These are phyloP conservation scores for Penicillium palitans DNA, from an alignment of 2,329 filamentous ascomycete genomes.

Conservation along the genomic window DNA sequence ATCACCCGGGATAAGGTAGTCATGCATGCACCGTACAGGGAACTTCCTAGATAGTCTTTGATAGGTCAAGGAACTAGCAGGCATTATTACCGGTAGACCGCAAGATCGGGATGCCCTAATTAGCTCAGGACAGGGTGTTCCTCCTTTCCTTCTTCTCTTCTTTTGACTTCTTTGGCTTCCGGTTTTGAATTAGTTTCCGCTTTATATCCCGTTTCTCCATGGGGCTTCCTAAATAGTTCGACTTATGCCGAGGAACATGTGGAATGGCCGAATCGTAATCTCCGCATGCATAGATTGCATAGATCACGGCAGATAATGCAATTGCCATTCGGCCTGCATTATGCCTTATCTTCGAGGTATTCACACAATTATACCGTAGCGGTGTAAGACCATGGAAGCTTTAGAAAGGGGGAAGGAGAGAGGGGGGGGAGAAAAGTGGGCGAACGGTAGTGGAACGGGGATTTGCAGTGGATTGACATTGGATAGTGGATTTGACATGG, in stretches of 20 bases:
- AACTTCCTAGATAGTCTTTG: background rate
- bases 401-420: background rate
- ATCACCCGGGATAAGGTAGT: slow-evolving; percentile 1
- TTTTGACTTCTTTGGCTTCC: background rate
- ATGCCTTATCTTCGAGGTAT: slow-evolving; percentile 19
- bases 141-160: background rate
- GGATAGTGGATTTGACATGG: background rate
- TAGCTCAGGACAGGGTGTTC: background rate
- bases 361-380: slow-evolving; percentile 1
- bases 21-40: background rate
- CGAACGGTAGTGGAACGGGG: background rate
- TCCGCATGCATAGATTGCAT: slow-evolving; percentile 17
- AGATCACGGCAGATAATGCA: slow-evolving; percentile 27
- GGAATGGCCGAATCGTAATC: slow-evolving; percentile 2
- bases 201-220: background rate
- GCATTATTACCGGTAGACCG: background rate
- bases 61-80: background rate
- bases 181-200: background rate
- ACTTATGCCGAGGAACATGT: background rate
- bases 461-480: background rate
- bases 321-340: slow-evolving; percentile 21
- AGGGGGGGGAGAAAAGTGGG: background rate
- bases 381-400: slow-evolving; percentile 3
- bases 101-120: background rate
- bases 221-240: background rate